Percentiles rank a stretch among this genome's conserved stretches.
Evolutionary conservation across 2,329 filamentous ascomycete genomes (phyloP).

Genomic region (Colletotrichum filicis): DNA sequence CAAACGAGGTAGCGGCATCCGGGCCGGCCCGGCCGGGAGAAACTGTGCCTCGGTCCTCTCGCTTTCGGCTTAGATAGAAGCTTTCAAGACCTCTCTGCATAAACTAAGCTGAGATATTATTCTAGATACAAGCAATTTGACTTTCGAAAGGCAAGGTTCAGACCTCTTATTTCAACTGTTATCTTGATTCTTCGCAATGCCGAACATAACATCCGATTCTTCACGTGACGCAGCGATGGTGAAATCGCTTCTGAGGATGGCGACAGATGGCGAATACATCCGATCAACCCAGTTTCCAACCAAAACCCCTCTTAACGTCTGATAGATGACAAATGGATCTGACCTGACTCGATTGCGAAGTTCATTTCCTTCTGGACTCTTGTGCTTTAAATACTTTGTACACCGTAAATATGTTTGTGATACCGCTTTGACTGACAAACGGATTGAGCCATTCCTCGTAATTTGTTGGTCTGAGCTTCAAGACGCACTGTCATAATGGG

Average conservation of each 20-base stretch:
- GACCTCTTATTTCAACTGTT: not conserved
- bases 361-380: not conserved
- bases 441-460: not conserved
- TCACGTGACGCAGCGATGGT: conserved; percentile 34
- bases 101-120: not conserved
- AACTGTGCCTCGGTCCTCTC: not conserved
- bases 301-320: not conserved
- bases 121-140: too few species aligned
- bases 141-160: too few species aligned
- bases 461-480: not conserved
- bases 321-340: conserved; percentile 24
- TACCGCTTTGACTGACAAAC: not conserved
- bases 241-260: conserved; percentile 31
- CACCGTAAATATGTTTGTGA: not conserved
- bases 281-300: conserved; percentile 15
- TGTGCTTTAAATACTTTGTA: not conserved
- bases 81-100: not conserved
- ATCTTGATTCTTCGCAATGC: not conserved
- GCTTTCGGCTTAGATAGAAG: not conserved
- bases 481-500: conserved; percentile 23
- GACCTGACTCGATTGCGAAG: not conserved
- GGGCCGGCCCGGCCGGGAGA: not conserved
- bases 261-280: conserved; percentile 34
- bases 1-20: not conserved
- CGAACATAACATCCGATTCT: not conserved